Conservation (phyloP, 2,329 filamentous ascomycete genomes). For the Thelonectria blattea region DNA sequence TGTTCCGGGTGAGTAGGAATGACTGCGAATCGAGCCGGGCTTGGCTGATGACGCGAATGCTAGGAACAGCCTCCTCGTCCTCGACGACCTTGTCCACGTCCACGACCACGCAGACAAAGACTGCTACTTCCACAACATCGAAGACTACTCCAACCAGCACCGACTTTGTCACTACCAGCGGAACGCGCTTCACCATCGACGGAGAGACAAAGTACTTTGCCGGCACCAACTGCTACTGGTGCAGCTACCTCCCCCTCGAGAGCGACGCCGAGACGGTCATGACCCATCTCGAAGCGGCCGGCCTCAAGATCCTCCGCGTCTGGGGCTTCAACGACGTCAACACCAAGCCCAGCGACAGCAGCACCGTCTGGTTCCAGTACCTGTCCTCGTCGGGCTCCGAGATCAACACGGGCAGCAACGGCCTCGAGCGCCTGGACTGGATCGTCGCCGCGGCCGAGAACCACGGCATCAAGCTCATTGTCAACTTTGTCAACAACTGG, state of each 20-base stretch:
- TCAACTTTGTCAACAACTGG: constrained; percentile 73
- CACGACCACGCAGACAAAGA: constrained; percentile 17
- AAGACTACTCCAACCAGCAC: constrained; percentile 10
- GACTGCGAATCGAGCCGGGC: too few relatives aligned
- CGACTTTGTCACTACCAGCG: constrained; percentile 32
- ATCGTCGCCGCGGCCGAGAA: constrained; percentile 66
- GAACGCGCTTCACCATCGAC: constrained; percentile 50
- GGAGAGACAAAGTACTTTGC: constrained; percentile 56
- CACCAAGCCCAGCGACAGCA: constrained; percentile 37
- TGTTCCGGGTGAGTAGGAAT: constrained; percentile 13
- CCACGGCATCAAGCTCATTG: constrained; percentile 66
- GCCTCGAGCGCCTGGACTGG: constrained; percentile 66
- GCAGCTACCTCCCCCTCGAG: constrained; percentile 59
- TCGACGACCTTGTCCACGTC: background rate
- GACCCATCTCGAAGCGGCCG: constrained; percentile 54
- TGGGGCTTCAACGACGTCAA: constrained; percentile 69
- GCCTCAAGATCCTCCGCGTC: constrained; percentile 63
- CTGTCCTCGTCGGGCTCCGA: constrained; percentile 55
- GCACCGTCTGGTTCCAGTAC: constrained; percentile 56
- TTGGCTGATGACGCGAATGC: background rate
- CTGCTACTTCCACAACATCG: constrained; percentile 2
- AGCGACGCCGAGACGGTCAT: constrained; percentile 62
- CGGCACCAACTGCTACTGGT: constrained; percentile 64
- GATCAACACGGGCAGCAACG: constrained; percentile 67
- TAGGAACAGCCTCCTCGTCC: background rate